Base-by-base conservation (phyloP, 1,139 yeast species). In the Blastobotrys petasosporus region DNA sequence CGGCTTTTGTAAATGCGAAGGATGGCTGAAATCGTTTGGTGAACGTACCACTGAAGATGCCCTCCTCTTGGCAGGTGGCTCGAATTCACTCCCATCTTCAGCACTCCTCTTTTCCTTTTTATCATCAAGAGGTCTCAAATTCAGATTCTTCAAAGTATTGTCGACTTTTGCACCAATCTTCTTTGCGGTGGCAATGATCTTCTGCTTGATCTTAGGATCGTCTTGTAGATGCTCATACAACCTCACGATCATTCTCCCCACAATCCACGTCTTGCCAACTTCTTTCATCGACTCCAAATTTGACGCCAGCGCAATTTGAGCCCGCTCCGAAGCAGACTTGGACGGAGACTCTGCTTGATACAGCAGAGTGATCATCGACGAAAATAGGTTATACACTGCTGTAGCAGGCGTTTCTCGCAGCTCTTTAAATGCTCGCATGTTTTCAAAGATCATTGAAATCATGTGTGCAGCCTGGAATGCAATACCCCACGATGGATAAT, bases 391-490 rank as follows among this genome's bases (percentile, higher is more conserved):
- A 47, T 72, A 69, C 37, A 74, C 68, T 54, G 79, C 70, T 60
- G 79, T 72, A 23, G 80, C 77, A 25, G 84, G 82, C 59, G 80
- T 71, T 57, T 74, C 73, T 51, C 67, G 67, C 48, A 80, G 61
- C 56, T 77, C 76, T 48, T 75, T 73, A 42, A 75, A 71, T 39
- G 75, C 77, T 32, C 75, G 64, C 51, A 85, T 58, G 49, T 77
- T 79, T 49, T 82, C 82, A 39, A 79, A 69, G 45, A 85, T 81
- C 50, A 80, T 72, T 5, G 85, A 77, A 52, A 85, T 81, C 83
- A 83, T 82, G 59, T 86, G 79, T 1, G 94, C 87, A 0, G 94
- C 87, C 62, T 84, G 90, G 69, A 85, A 85, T 2, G 90, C 83
- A 51, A 85, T 84, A 11, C 92, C 88, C 85, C 92, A 81, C 6